These are phyloP conservation scores for Spiraea crenata DNA, from an alignment of 331 rosid genomes.

Conservation along the genomic window DNA sequence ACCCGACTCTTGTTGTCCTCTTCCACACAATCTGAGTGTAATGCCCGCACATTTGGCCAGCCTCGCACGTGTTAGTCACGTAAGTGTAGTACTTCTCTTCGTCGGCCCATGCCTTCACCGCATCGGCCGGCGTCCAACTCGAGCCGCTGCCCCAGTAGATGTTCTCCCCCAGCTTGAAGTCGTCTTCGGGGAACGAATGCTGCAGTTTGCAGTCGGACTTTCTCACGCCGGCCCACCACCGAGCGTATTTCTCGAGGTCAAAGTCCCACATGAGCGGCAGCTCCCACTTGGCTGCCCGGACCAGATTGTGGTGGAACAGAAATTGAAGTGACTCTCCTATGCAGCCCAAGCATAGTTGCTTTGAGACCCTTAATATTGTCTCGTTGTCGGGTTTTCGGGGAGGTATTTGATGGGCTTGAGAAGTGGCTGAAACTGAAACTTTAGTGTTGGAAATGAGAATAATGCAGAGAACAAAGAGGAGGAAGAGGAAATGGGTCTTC, in stretches of 20 bases:
- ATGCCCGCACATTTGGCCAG: slow-evolving; percentile 82
- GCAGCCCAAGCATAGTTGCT: slow-evolving; percentile 86
- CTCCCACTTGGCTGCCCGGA: slow-evolving; percentile 68
- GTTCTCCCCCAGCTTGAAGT: slow-evolving; percentile 78
- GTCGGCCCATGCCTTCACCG: slow-evolving; percentile 59
- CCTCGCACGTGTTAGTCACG: slow-evolving; percentile 45
- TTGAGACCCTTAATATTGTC: slow-evolving; percentile 56
- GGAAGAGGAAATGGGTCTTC: slow-evolving; percentile 32
- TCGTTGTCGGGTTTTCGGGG: slow-evolving; percentile 44
- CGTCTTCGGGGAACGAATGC: slow-evolving; percentile 73
- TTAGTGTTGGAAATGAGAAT: slow-evolving; percentile 14
- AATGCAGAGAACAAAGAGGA: slow-evolving; percentile 29
- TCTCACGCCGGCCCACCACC: slow-evolving; percentile 75
- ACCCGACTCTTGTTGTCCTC: slow-evolving; percentile 59
- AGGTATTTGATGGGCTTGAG: slow-evolving; percentile 17
- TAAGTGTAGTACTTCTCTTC: slow-evolving; percentile 75
- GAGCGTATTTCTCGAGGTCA: slow-evolving; percentile 64
- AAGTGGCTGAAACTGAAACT: slow-evolving; percentile 10
- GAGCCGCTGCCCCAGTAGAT: slow-evolving; percentile 89
- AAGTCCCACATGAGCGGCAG: slow-evolving; percentile 67
- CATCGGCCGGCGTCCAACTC: slow-evolving; percentile 61
- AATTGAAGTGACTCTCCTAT: slow-evolving; percentile 59
- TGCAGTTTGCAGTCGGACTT: slow-evolving; percentile 60
- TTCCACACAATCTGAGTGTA: slow-evolving; percentile 89
- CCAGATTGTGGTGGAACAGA: slow-evolving; percentile 59